Percentiles rank a stretch among this genome's conserved stretches.
phyloP scores from a whole-genome alignment of 2,329 filamentous ascomycete genomes.

The Penicillium sclerotiorum region DNA sequence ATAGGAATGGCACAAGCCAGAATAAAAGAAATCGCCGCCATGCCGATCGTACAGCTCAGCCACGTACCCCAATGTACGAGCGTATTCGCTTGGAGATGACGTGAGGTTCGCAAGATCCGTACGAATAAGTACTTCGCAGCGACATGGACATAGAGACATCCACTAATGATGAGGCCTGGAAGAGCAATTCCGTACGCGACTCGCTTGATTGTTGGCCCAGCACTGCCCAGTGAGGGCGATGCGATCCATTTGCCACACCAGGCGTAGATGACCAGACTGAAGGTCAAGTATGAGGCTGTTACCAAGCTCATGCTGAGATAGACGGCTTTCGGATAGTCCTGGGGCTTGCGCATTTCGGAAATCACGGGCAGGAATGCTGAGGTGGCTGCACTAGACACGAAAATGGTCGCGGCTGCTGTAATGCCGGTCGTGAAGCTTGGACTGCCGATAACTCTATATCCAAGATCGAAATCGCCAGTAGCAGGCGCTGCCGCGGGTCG shows the following conservation, averaged over 20 bases:
- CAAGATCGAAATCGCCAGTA: conserved; percentile 61
- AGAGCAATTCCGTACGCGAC: conserved; percentile 63
- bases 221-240: conserved; percentile 63
- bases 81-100: conserved; percentile 56
- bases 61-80: conserved; percentile 56
- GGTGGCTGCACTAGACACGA: conserved; percentile 62
- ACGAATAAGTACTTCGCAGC: conserved; percentile 61
- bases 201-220: conserved; percentile 62
- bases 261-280: conserved; percentile 63
- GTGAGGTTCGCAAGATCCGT: conserved; percentile 54
- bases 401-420: conserved; percentile 61
- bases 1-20: conserved; percentile 59
- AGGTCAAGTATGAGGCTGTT: conserved; percentile 59
- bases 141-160: conserved; percentile 48
- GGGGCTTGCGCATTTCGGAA: conserved; percentile 64
- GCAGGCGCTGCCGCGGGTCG: conserved; percentile 64
- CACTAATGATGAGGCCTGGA: conserved; percentile 56
- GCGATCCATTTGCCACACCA: conserved; percentile 66
- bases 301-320: conserved; percentile 62
- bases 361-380: conserved; percentile 67
- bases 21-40: conserved; percentile 52
- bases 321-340: conserved; percentile 63
- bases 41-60: conserved; percentile 49
- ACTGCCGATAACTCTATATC: conserved; percentile 58
- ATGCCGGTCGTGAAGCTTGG: conserved; percentile 63